These are phyloP conservation scores for Scleroderma citrinum DNA, from an alignment of 768 basidiomycete species.

Conservation along the genomic window DNA sequence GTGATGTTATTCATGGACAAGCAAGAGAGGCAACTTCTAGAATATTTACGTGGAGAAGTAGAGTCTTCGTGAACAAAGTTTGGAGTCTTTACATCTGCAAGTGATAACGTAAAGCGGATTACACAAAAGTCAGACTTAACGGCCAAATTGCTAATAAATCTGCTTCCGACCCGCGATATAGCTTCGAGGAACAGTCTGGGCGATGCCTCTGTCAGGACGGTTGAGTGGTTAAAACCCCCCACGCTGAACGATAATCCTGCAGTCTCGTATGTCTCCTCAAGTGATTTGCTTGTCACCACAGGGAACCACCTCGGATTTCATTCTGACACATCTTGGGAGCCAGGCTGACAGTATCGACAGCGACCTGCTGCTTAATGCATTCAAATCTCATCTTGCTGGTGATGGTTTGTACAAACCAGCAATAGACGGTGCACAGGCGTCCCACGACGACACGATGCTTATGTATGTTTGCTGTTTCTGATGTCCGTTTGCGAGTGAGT, in stretches of 20 bases:
- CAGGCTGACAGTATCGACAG: background rate
- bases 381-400: conserved; percentile 47
- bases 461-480: conserved; percentile 38
- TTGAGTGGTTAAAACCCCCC: too few relatives aligned
- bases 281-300: background rate
- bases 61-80: conserved; percentile 1
- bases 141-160: background rate
- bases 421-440: conserved; percentile 30
- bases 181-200: too few relatives aligned
- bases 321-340: too few relatives aligned
- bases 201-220: too few relatives aligned
- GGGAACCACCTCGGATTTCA: background rate
- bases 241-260: too few relatives aligned
- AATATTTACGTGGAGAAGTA: conserved; percentile 38
- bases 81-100: too few relatives aligned
- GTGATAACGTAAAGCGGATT: too few relatives aligned
- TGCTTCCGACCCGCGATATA: too few relatives aligned
- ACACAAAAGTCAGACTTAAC: too few relatives aligned
- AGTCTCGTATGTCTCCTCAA: background rate
- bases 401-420: conserved; percentile 47
- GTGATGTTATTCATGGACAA: conserved; percentile 57
- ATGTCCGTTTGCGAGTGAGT: background rate
- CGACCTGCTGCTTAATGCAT: conserved; percentile 31
- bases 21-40: conserved; percentile 45
- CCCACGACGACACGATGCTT: conserved; percentile 62